Evolutionary conservation across 257 asterid species (phyloP).

Genomic region (Solanum medicagineum): DNA sequence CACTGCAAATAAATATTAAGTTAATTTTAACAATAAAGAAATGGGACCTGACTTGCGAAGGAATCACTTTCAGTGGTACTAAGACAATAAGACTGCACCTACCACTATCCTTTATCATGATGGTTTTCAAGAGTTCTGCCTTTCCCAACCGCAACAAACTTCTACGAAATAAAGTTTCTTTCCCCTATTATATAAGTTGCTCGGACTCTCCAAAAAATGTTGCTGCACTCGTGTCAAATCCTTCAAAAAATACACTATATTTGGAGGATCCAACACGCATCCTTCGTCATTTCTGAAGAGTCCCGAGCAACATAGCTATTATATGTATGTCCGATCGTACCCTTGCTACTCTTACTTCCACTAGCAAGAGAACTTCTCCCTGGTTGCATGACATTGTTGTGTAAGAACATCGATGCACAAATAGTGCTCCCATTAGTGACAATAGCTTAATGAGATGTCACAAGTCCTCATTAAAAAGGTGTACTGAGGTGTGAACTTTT

Average conservation of each 20-base stretch:
- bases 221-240: too few relatives aligned
- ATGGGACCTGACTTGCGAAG: not conserved
- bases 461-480: not conserved
- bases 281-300: too few relatives aligned
- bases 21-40: not conserved
- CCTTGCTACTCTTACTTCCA: not conserved
- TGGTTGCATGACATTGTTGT: not conserved
- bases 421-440: not conserved
- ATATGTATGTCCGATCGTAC: not conserved
- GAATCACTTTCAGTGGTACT: not conserved
- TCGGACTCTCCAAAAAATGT: too few relatives aligned
- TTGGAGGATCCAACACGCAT: too few relatives aligned
- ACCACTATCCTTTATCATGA: not conserved
- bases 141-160: not conserved
- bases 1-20: not conserved
- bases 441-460: not conserved
- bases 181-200: not conserved
- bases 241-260: too few relatives aligned
- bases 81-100: not conserved
- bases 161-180: not conserved
- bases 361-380: not conserved
- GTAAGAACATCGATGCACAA: not conserved
- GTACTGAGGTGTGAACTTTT: not conserved
- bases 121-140: not conserved
- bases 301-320: not conserved